Evolutionary conservation across 345 rosid species (phyloP), one percentile per base, ranked within the genome.

Genomic region (Cardiospermum halicacabum): DNA sequence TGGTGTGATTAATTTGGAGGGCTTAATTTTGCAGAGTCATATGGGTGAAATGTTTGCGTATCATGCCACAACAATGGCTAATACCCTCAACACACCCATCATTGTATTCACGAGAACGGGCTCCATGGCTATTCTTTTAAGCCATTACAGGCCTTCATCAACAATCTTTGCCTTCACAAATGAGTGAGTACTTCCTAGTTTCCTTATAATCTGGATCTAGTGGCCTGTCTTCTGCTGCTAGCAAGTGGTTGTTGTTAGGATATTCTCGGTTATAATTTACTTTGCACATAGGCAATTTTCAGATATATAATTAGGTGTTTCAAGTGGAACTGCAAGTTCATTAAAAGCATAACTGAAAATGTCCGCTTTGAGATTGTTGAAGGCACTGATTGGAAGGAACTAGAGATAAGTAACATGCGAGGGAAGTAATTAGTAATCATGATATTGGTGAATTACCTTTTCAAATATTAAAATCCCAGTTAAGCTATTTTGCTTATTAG

Each of bases 1-100:
- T 59, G 47, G 51, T 49, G 67, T 68, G 67, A 70, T 63, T 26
- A 48, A 39, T 56, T 61, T 53, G n/a, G 13, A 49, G 26, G 69
- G 45, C 63, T 15, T 69, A 56, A 37, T 80, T 82, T 74, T 60
- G 72, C 86, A 93, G 97, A 72, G 82, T 63, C 88, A 81, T 75
- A 93, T 93, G 98, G 96, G 97, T n/a, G 89, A 85, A 78, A 93
- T 90, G 98, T 90, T 93, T 77, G 91, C 98, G 70, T 93, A 86
- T 72, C 98, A 90, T 78, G 80, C 98, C 60, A 84, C 97, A 43
- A 88, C 85, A 25, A 93, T 93, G 97, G 96, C 98, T 1, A 86
- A 90, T 74, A 93, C 96, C 27, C 88, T 93, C 56, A 75, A 64
- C 60, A 80, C 94, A 24, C 92, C 98, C 7, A 78, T 86, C 59